Conservation (phyloP, 1,284 basidiomycete genomes). For the Pseudozyma flocculosa region DNA sequence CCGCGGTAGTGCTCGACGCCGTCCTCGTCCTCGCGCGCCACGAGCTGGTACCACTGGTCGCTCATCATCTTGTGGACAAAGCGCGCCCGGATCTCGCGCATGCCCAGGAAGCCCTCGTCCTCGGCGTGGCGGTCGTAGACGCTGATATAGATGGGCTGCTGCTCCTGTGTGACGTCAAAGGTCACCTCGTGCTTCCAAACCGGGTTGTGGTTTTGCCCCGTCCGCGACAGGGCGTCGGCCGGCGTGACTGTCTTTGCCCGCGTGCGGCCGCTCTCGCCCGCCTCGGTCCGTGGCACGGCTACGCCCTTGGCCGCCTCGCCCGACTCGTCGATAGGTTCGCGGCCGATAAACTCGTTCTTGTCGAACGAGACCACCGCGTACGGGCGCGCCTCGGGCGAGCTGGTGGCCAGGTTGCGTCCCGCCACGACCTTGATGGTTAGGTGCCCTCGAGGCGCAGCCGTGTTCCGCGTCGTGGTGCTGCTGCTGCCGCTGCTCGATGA, state of each 20-base stretch:
- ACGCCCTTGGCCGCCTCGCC: conserved; percentile 82
- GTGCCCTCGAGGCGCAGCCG: conserved; percentile 66
- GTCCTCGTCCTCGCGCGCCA: conserved; percentile 44
- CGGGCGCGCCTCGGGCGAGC: conserved; percentile 66
- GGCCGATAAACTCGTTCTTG: conserved; percentile 95
- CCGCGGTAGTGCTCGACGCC: conserved; percentile 61
- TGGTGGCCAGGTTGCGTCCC: conserved; percentile 72
- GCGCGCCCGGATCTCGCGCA: conserved; percentile 84
- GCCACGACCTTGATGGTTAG: conserved; percentile 94
- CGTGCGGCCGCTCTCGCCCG: conserved; percentile 66
- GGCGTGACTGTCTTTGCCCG: conserved; percentile 42
- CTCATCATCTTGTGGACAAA: conserved; percentile 88
- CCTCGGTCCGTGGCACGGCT: conserved; percentile 67
- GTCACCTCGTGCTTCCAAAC: conserved; percentile 99
- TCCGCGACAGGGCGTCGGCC: conserved; percentile 18
- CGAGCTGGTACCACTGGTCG: conserved; percentile 94
- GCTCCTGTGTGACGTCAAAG: conserved; percentile 83
- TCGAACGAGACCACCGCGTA: conserved; percentile 98
- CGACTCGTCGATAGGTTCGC: conserved; percentile 81
- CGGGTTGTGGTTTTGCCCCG: conserved; percentile 72
- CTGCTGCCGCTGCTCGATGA: conserved; percentile 4
- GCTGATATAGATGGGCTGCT: conserved; percentile 81
- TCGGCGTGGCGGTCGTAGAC: conserved; percentile 88
- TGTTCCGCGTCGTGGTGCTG: conserved; percentile 42
- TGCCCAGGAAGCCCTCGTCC: conserved; percentile 83